Percentiles rank a stretch among this genome's conserved stretches.
Evolutionary conservation across 441 rosid species (phyloP).

Genomic region (Pelargonium citronellum): DNA sequence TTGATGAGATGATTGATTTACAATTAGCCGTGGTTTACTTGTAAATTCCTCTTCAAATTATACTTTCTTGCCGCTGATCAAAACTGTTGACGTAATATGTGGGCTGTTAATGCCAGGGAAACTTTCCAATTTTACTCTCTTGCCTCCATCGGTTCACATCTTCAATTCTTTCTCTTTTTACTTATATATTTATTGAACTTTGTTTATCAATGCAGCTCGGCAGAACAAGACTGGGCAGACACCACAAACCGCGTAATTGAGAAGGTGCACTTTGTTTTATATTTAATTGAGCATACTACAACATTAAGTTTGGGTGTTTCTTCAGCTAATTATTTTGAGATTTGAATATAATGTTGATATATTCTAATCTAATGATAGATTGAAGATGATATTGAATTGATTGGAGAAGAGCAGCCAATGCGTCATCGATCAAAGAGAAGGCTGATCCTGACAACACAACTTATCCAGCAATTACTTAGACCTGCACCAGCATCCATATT

Average conservation of each 20-base stretch:
- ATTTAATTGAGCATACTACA: not conserved
- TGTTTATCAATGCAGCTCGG: conserved; percentile 40
- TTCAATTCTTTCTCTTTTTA: conserved; percentile 7
- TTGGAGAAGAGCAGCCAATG: conserved; percentile 11
- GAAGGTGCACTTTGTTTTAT: conserved; percentile 43
- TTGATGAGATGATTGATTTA: not conserved
- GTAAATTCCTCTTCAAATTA: not conserved
- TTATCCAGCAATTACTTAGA: conserved; percentile 61
- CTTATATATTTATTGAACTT: not conserved
- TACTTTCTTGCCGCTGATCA: not conserved
- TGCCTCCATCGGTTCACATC: not conserved
- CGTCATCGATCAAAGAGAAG: conserved; percentile 58
- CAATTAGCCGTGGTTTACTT: not conserved
- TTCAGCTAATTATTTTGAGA: not conserved
- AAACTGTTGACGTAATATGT: not conserved
- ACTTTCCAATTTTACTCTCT: not conserved
- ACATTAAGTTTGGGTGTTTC: not conserved
- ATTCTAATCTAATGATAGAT: conserved; percentile 38
- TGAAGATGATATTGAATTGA: conserved; percentile 42
- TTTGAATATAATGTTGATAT: conserved; percentile 15
- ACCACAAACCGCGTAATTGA: conserved; percentile 57
- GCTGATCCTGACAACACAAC: conserved; percentile 59
- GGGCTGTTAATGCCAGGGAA: not conserved
- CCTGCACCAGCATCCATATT: conserved; percentile 45
- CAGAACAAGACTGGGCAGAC: conserved; percentile 67